These are phyloP conservation scores for Suillus variegatus DNA, from an alignment of 768 basidiomycete genomes.

Conservation along the genomic window DNA sequence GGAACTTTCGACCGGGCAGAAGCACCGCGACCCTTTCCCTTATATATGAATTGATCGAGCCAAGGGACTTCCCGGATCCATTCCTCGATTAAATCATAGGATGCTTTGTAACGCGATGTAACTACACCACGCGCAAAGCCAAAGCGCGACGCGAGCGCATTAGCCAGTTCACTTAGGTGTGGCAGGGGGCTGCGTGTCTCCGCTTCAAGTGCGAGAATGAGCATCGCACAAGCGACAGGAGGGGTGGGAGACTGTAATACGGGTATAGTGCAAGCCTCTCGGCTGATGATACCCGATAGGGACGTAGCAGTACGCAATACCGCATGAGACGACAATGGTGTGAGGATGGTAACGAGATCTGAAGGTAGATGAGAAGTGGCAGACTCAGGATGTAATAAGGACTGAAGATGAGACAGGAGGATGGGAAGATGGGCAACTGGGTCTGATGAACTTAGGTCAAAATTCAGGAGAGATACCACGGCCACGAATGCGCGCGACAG, in stretches of 20 bases:
- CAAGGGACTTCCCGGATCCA: slow-evolving; percentile 73
- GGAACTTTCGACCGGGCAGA: slow-evolving; percentile 59
- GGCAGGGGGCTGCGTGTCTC: slow-evolving; percentile 55
- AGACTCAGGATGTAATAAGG: slow-evolving; percentile 34
- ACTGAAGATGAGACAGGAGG: slow-evolving; percentile 54
- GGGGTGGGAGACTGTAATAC: slow-evolving; percentile 43
- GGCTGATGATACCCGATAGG: slow-evolving; percentile 45
- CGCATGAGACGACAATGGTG: slow-evolving; percentile 41
- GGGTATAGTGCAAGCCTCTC: slow-evolving; percentile 39
- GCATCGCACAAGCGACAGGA: slow-evolving; percentile 65
- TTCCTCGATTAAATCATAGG: slow-evolving; percentile 60
- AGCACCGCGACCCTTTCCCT: slow-evolving; percentile 31
- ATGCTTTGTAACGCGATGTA: slow-evolving; percentile 66
- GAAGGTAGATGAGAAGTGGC: slow-evolving; percentile 29
- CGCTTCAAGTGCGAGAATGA: slow-evolving; percentile 72
- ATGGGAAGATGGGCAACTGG: slow-evolving; percentile 59
- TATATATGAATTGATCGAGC: slow-evolving; percentile 57
- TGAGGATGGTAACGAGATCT: slow-evolving; percentile 38
- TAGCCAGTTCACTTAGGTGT: slow-evolving; percentile 57
- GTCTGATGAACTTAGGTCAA: slow-evolving; percentile 56
- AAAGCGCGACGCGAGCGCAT: slow-evolving; percentile 52
- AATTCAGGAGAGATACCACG: slow-evolving; percentile 51
- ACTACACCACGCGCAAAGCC: slow-evolving; percentile 54
- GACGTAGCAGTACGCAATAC: slow-evolving; percentile 44
- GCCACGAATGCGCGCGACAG: slow-evolving; percentile 58